A percentile compares a stretch with the other conserved stretches of the same genome.
These are phyloP conservation scores for Jimgerdemannia lactiflua DNA, from an alignment of 192 early-diverging fungal species.

Conservation along the genomic window DNA sequence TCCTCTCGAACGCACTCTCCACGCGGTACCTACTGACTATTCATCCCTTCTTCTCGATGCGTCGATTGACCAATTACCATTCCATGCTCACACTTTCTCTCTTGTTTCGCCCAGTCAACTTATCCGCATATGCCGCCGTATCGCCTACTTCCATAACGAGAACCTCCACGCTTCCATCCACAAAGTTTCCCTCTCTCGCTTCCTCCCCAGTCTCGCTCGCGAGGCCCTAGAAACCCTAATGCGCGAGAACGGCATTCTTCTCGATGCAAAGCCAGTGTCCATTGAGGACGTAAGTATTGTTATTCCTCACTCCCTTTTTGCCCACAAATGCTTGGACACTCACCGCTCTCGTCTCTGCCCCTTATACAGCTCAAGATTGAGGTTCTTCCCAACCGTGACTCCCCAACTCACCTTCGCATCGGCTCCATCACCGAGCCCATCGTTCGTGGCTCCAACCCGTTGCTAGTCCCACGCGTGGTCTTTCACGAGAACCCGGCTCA, in stretches of 20 bases:
- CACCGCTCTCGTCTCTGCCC: too few relatives aligned
- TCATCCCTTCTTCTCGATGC: neutral
- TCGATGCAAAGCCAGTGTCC: constrained; percentile 17
- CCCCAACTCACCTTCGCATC: constrained; percentile 49
- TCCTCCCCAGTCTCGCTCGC: constrained; percentile 65
- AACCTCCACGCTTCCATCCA: constrained; percentile 60
- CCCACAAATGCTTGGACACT: too few relatives aligned
- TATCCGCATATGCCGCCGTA: constrained; percentile 64
- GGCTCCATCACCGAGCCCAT: constrained; percentile 49
- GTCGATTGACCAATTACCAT: neutral
- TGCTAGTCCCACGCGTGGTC: constrained; percentile 61
- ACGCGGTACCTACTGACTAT: constrained; percentile 43
- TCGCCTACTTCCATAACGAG: constrained; percentile 61
- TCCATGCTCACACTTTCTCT: neutral
- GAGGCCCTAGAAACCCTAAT: constrained; percentile 64
- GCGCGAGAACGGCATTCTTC: constrained; percentile 50
- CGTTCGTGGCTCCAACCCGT: constrained; percentile 49
- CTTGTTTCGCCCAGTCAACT: constrained; percentile 51
- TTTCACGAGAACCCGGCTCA: constrained; percentile 80
- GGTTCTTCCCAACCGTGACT: constrained; percentile 42
- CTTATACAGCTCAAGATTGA: constrained; percentile 39
- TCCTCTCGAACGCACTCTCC: constrained; percentile 58
- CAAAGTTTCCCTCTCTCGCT: constrained; percentile 65
- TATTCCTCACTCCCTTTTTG: too few relatives aligned
- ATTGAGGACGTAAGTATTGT: constrained; percentile 23